These are phyloP conservation scores for Tricholomella constricta DNA, from an alignment of 768 basidiomycete genomes.

Conservation along the genomic window DNA sequence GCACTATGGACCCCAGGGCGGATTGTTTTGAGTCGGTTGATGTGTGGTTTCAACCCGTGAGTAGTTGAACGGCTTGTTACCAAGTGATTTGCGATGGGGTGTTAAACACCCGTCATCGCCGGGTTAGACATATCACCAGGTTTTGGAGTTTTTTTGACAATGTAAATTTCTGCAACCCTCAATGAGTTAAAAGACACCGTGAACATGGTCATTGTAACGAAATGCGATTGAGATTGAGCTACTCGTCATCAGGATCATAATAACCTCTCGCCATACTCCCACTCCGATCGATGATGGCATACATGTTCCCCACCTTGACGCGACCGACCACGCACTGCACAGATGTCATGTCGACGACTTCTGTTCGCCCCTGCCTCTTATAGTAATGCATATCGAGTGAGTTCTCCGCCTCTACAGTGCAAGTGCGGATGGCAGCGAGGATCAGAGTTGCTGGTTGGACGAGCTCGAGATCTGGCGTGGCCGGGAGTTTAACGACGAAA, in stretches of 20 bases:
- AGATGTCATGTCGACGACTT: slow-evolving; percentile 28
- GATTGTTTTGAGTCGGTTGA: neutral
- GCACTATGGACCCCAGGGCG: slow-evolving; percentile 3
- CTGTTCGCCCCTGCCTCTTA: slow-evolving; percentile 14
- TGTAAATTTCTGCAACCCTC: too few relatives aligned
- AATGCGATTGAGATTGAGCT: neutral
- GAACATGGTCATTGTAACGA: neutral
- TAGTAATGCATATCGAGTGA: slow-evolving; percentile 23
- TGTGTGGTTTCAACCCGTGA: neutral
- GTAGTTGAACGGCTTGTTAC: neutral
- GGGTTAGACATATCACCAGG: neutral
- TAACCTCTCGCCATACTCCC: slow-evolving; percentile 5
- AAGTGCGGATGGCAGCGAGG: slow-evolving; percentile 25
- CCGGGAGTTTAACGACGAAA: slow-evolving; percentile 24
- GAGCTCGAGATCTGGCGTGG: slow-evolving; percentile 14
- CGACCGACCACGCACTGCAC: slow-evolving; percentile 30
- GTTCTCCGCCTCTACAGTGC: slow-evolving; percentile 12
- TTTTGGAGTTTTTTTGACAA: too few relatives aligned
- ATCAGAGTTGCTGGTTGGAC: slow-evolving; percentile 18
- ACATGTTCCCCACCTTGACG: slow-evolving; percentile 16
- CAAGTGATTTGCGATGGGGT: neutral
- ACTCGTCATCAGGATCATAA: slow-evolving; percentile 6
- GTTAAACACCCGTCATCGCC: neutral
- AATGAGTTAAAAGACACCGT: neutral
- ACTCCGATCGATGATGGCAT: slow-evolving; percentile 29